These are phyloP conservation scores for Blastocrithidia nonstop DNA, from an alignment of 208 protist species.

Conservation along the genomic window DNA sequence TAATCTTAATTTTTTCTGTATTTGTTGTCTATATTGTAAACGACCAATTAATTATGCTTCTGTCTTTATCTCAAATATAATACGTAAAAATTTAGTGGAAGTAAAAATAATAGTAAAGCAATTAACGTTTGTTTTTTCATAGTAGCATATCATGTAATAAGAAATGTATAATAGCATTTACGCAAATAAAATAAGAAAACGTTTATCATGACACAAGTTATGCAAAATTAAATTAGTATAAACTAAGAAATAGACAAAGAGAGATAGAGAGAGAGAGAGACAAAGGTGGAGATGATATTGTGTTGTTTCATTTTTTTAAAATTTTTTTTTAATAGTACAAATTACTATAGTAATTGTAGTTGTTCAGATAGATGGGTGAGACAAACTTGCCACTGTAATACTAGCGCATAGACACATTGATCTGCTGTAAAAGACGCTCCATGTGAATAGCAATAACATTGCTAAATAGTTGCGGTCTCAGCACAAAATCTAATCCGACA, in stretches of 20 bases:
- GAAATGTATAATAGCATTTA: too few relatives aligned
- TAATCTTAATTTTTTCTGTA: too few relatives aligned
- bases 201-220: too few relatives aligned
- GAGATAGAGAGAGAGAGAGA: not conserved
- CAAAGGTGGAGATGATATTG: slow-evolving; percentile 1
- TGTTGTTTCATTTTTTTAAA: not conserved
- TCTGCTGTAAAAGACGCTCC: slow-evolving; percentile 58
- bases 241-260: not conserved
- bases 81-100: too few relatives aligned
- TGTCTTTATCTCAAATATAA: too few relatives aligned
- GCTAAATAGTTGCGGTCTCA: slow-evolving; percentile 44
- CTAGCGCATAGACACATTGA: slow-evolving; percentile 63
- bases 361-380: slow-evolving; percentile 21
- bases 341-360: slow-evolving; percentile 37
- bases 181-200: too few relatives aligned
- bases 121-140: too few relatives aligned
- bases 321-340: slow-evolving; percentile 18
- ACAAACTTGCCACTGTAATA: slow-evolving; percentile 75
- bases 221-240: not conserved
- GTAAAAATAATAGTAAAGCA: too few relatives aligned
- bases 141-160: too few relatives aligned
- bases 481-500: slow-evolving; percentile 72
- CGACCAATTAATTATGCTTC: too few relatives aligned
- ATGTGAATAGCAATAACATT: slow-evolving; percentile 49
- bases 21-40: too few relatives aligned